Percentiles rank a stretch among this genome's conserved stretches.
Evolutionary conservation across 2,329 filamentous ascomycete genomes (phyloP).

Genomic region (Magnaporthales sp.): DNA sequence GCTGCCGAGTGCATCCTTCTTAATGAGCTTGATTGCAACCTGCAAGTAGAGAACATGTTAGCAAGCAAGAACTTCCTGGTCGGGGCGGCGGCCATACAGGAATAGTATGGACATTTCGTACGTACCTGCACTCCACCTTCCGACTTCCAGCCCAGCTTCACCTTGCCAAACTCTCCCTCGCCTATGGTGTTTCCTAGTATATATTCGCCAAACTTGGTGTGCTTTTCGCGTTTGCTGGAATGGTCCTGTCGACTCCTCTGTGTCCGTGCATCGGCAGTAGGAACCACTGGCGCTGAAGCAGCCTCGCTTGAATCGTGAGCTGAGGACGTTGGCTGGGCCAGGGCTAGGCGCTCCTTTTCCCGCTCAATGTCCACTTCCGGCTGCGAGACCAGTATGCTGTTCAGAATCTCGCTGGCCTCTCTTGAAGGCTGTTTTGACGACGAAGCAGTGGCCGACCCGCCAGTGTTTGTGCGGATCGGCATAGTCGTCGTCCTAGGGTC

Average conservation of each 20-base stretch:
- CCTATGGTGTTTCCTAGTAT: slow-evolving; percentile 92
- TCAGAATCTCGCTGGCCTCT: slow-evolving; percentile 73
- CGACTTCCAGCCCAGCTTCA: slow-evolving; percentile 97
- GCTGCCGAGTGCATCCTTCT: slow-evolving; percentile 78
- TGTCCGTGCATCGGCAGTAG: slow-evolving; percentile 32
- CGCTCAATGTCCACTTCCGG: slow-evolving; percentile 65
- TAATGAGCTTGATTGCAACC: slow-evolving; percentile 97
- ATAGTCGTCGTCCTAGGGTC: slow-evolving; percentile 32
- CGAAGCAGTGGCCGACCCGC: slow-evolving; percentile 33
- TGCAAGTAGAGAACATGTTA: slow-evolving; percentile 23
- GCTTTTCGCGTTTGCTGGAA: slow-evolving; percentile 51
- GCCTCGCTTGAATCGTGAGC: slow-evolving; percentile 35
- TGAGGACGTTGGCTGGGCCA: slow-evolving; percentile 40
- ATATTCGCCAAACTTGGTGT: slow-evolving; percentile 90
- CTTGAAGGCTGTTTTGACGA: slow-evolving; percentile 53
- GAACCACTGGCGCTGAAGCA: slow-evolving; percentile 33
- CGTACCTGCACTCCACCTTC: slow-evolving; percentile 76
- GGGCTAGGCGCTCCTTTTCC: slow-evolving; percentile 59
- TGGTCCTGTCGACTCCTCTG: slow-evolving; percentile 53
- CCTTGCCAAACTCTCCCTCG: slow-evolving; percentile 97
- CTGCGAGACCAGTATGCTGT: slow-evolving; percentile 67
- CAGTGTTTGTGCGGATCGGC: slow-evolving; percentile 33
- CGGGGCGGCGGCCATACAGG: background rate
- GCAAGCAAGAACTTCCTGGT: background rate
- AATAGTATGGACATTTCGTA: background rate